Base-by-base conservation (phyloP, 441 rosid species). In the Aquilaria agallochum region DNA sequence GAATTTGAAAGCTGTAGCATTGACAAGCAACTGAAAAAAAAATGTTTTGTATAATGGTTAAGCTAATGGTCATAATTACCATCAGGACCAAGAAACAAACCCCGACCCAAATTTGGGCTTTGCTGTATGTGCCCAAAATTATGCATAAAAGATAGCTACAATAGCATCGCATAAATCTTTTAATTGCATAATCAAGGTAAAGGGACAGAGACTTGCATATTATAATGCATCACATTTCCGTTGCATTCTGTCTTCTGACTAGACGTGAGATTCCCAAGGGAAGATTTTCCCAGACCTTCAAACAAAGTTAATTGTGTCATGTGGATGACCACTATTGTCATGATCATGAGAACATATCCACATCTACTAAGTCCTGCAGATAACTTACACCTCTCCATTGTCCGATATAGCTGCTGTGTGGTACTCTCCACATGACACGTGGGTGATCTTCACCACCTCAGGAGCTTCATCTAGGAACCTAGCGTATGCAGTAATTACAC, bases 301-400 rank as follows among this genome's bases (percentile, higher is more conserved):
- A 65, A 80, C 66, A 80, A 63, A 76, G 72, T 72, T 71, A 72
- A 69, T 76, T 69, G 74, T 75, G 82, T 79, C 80, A 79, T 74
- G 76, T 31, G 56, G 77, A 83, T 66, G 74, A 75, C 70, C 79
- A 77, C 66, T 76, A 48, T 73, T 72, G 60, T 74, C 81, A 85
- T 80, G 71, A 71, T 74, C 66, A 78, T 68, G 56, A 76, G 71
- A 73, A 76, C 58, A 72, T 72, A 76, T 80, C 75, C 76, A 75
- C 82, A 72, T 66, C 52, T 60, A 74, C 68, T 42, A 69, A 74
- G 60, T 81, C 62, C 63, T 68, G 73, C 34, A 73, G 76, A 77
- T 73, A 79, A 89, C 99, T 95, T 92, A 91, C 97, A 91, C 97
- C 94, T 95, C 97, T 72, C 97, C 91, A 50, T 59, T 80, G 61